Base-by-base conservation (phyloP, 306 rosid species). In the Vigna mungo region DNA sequence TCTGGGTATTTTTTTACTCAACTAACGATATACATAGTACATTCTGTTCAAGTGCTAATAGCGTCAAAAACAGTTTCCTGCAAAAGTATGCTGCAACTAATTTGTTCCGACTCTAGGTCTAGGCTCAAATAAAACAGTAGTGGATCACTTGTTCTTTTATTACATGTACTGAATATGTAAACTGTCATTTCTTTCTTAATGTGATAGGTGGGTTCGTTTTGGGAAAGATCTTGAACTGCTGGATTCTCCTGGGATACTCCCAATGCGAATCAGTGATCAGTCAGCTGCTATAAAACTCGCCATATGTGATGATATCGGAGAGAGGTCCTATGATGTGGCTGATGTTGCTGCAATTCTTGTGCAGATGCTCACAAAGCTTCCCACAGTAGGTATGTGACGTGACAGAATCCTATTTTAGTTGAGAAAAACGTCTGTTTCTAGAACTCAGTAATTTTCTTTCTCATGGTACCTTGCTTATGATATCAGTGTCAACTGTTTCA, bases 251-350 rank as follows among this genome's bases (percentile, higher is more conserved):
- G 97, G 98, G 66, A 89, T 92, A 61, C 82, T 94, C 48, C 98
- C 96, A 11, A 92, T 94, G 98, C 88, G 98, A 84, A 89, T 94
- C 68, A 92, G 92, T 62, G 97, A 94, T 83, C 98, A 92, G 84
- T 72, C 96, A n/a, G 88, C 98, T 16, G 98, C 98, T 75, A 88
- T 95, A 82, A 92, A 95, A 90, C 97, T 95, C 2, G 97, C 98
- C 43, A 92, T 95, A 68, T 95, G 98, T 79, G 98, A 95, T 56
- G 98, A 95, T 80, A 95, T 95, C 78, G 97, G 98, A 60, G 98
- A 95, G 89, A 86, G 89, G 83, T 82, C 98, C 80, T 92, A 95
- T 71, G 88, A 89, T 71, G 87, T 83, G 70, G 77, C 85, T 74
- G 98, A 94, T 90, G 89, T 90, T 78, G 97, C 96, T 59, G 91